These are phyloP conservation scores for Dictyostelium capitatum DNA, from an alignment of 78 protist species.

Conservation along the genomic window DNA sequence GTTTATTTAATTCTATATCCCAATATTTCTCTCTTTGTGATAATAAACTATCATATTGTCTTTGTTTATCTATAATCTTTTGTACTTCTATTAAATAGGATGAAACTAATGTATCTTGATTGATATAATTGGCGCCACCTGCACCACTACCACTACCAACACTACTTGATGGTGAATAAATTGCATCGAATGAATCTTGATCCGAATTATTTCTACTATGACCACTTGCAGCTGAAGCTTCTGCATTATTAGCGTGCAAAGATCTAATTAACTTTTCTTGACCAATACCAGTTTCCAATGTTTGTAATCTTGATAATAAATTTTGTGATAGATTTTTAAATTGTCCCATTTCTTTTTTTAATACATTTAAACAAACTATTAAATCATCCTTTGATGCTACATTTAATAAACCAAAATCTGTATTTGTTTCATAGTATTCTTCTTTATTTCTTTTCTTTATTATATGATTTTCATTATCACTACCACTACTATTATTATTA, in stretches of 20 bases:
- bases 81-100: slow-evolving; percentile 13
- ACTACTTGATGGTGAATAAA: not conserved
- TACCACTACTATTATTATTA: not conserved
- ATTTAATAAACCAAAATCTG: slow-evolving; percentile 43
- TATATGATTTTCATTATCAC: not conserved
- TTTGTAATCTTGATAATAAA: slow-evolving; percentile 21
- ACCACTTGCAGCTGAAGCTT: not conserved
- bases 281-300: slow-evolving; percentile 52
- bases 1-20: slow-evolving; percentile 58
- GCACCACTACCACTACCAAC: not conserved
- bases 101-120: slow-evolving; percentile 7
- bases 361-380: slow-evolving; percentile 52
- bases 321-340: slow-evolving; percentile 48
- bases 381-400: slow-evolving; percentile 48
- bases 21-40: slow-evolving; percentile 65
- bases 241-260: not conserved
- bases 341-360: slow-evolving; percentile 63
- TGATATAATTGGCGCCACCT: not conserved
- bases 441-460: not conserved
- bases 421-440: slow-evolving; percentile 56
- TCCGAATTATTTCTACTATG: slow-evolving; percentile 22
- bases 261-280: slow-evolving; percentile 21
- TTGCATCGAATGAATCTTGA: not conserved
- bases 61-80: slow-evolving; percentile 39
- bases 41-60: slow-evolving; percentile 52